phyloP scores from a whole-genome alignment of 495 filamentous ascomycete species.

The Penicillium argentinense region DNA sequence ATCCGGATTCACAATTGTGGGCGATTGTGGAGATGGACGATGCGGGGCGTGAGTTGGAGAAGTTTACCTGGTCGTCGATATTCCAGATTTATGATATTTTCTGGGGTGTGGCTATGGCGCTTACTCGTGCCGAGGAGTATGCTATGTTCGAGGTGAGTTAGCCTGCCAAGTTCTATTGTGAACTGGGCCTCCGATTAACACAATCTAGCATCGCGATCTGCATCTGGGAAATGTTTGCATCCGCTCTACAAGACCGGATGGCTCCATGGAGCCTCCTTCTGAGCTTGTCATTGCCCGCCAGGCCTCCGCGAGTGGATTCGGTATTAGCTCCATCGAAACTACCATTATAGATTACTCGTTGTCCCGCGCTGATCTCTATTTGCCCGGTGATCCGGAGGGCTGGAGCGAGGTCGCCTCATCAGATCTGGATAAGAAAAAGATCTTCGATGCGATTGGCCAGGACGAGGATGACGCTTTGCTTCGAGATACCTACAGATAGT shows the following conservation, averaged over 20 bases:
- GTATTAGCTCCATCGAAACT: slow-evolving; percentile 67
- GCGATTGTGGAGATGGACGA: slow-evolving; percentile 85
- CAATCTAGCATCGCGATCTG: slow-evolving; percentile 70
- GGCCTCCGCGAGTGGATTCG: slow-evolving; percentile 53
- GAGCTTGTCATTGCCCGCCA: slow-evolving; percentile 28
- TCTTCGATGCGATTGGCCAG: slow-evolving; percentile 44
- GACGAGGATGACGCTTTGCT: slow-evolving; percentile 45
- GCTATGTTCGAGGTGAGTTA: slow-evolving; percentile 69
- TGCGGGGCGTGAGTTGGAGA: slow-evolving; percentile 76
- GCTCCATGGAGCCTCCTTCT: slow-evolving; percentile 35
- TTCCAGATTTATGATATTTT: slow-evolving; percentile 83
- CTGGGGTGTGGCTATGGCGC: slow-evolving; percentile 72
- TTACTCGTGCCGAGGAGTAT: slow-evolving; percentile 72
- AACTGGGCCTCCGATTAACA: no score
- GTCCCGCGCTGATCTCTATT: slow-evolving; percentile 57
- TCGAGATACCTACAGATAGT: slow-evolving; percentile 46
- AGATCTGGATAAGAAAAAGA: slow-evolving; percentile 46
- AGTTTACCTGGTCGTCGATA: slow-evolving; percentile 49
- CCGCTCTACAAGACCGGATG: slow-evolving; percentile 38
- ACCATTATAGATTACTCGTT: slow-evolving; percentile 92
- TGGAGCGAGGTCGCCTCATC: slow-evolving; percentile 41
- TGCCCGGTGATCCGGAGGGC: slow-evolving; percentile 25
- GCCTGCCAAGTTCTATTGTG: no score
- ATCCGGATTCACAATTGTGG: slow-evolving; percentile 69
- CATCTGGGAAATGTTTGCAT: slow-evolving; percentile 89